These are phyloP conservation scores for Metschnikowia dekortorum DNA, from an alignment of 805 yeast genomes.

Conservation along the genomic window DNA sequence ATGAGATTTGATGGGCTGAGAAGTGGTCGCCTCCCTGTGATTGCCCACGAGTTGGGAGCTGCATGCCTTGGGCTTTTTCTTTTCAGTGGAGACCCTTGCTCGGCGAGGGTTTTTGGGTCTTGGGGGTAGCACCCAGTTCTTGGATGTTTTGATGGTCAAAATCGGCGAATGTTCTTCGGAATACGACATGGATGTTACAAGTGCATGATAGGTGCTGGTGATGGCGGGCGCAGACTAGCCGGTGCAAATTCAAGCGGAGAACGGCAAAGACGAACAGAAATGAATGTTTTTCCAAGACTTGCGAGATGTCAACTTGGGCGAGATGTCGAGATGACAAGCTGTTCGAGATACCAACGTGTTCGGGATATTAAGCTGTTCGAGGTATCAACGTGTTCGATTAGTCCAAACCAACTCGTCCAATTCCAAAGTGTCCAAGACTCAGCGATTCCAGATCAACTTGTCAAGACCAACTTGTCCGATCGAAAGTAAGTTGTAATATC, in stretches of 20 bases:
- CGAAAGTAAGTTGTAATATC: no score
- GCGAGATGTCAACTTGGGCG: no score
- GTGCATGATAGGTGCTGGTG: constrained; percentile 11
- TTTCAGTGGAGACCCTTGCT: constrained; percentile 12
- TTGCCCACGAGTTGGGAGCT: background rate
- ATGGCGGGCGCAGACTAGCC: background rate
- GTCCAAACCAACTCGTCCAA: no score
- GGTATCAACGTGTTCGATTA: no score
- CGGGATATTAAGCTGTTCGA: no score
- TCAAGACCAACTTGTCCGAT: no score
- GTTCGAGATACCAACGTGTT: no score
- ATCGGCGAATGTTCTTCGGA: constrained; percentile 14
- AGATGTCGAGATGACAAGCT: no score
- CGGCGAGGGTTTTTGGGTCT: constrained; percentile 18
- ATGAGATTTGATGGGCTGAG: background rate
- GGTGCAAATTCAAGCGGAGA: background rate
- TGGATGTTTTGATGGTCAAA: constrained; percentile 17
- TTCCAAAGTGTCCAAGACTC: no score
- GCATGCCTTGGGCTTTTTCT: constrained; percentile 22
- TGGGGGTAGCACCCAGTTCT: constrained; percentile 20
- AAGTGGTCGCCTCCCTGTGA: background rate
- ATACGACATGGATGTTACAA: constrained; percentile 9
- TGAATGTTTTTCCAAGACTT: no score
- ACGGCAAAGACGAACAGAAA: background rate
- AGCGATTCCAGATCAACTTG: no score